These are phyloP conservation scores for Suillus subaureus DNA, from an alignment of 768 basidiomycete species.

Conservation along the genomic window DNA sequence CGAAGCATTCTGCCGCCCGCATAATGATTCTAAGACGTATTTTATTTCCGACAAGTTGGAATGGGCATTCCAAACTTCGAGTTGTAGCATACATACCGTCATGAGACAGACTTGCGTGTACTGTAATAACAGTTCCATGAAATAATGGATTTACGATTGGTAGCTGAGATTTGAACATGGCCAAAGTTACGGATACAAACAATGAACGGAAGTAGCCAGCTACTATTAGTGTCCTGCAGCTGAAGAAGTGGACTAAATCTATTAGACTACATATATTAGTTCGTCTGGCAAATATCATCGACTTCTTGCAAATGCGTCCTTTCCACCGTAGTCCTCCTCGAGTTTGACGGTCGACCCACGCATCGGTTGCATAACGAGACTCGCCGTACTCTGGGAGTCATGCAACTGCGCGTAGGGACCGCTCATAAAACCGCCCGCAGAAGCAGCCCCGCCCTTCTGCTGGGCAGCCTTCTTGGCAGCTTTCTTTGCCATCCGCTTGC, in stretches of 20 bases:
- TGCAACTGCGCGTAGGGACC: slow-evolving; percentile 28
- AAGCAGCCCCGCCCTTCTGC: slow-evolving; percentile 17
- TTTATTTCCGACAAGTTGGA: neutral
- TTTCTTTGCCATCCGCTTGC: slow-evolving; percentile 33
- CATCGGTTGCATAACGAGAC: slow-evolving; percentile 33
- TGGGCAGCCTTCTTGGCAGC: slow-evolving; percentile 18
- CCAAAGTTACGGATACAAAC: slow-evolving; percentile 7
- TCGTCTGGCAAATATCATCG: neutral
- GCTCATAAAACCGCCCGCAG: neutral
- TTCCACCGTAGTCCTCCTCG: slow-evolving; percentile 16
- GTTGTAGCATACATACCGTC: neutral
- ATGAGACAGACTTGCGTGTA: neutral
- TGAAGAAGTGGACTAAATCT: slow-evolving; percentile 15
- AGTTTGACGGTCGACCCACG: slow-evolving; percentile 20
- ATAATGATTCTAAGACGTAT: neutral
- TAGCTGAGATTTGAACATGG: neutral
- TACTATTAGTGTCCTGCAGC: slow-evolving; percentile 26
- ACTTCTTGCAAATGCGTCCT: slow-evolving; percentile 20
- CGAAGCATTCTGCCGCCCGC: neutral
- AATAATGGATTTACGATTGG: neutral
- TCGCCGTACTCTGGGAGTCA: slow-evolving; percentile 31
- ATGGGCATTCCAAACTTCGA: neutral
- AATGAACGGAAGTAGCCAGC: slow-evolving; percentile 32
- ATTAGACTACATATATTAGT: neutral
- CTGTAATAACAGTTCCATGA: neutral